Evolutionary conservation across 495 filamentous ascomycete species (phyloP).

Genomic region (Rostrohypoxylon terebratum): DNA sequence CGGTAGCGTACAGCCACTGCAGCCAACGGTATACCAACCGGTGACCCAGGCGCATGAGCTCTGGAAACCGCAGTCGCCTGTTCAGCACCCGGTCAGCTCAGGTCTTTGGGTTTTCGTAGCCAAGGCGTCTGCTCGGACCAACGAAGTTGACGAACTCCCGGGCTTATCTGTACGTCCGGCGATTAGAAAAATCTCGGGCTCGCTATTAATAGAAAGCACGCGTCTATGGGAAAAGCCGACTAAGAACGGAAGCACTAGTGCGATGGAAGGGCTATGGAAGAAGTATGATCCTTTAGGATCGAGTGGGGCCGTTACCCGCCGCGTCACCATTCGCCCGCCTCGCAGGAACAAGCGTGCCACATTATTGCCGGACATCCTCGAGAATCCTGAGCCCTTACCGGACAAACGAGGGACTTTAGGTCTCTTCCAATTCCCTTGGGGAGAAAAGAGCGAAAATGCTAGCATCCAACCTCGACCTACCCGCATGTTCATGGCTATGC

Average conservation of each 20-base stretch:
- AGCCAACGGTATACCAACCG: neutral
- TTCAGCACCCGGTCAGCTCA: constrained; percentile 9
- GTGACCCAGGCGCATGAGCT: constrained; percentile 17
- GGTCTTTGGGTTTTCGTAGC: constrained; percentile 38
- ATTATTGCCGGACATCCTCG: constrained; percentile 66
- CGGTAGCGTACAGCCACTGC: neutral
- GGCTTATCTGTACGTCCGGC: constrained; percentile 49
- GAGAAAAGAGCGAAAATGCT: constrained; percentile 65
- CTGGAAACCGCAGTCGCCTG: constrained; percentile 36
- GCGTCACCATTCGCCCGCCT: constrained; percentile 58
- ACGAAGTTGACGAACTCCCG: constrained; percentile 37
- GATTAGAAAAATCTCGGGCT: constrained; percentile 47
- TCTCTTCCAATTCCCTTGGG: constrained; percentile 70
- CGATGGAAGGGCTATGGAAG: constrained; percentile 41
- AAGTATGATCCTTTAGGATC: constrained; percentile 17
- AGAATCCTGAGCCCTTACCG: constrained; percentile 65
- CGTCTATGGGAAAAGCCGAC: constrained; percentile 57
- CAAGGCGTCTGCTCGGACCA: constrained; percentile 32
- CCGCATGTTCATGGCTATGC: constrained; percentile 56
- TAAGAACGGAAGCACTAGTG: neutral
- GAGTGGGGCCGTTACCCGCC: constrained; percentile 42
- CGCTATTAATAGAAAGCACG: constrained; percentile 53
- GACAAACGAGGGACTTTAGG: constrained; percentile 64
- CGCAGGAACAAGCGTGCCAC: constrained; percentile 64
- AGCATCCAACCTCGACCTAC: constrained; percentile 51